Evolutionary conservation across 805 yeast genomes (phyloP), one percentile per base, ranked within the genome.

Genomic region (Ogataea parapolymorpha): DNA sequence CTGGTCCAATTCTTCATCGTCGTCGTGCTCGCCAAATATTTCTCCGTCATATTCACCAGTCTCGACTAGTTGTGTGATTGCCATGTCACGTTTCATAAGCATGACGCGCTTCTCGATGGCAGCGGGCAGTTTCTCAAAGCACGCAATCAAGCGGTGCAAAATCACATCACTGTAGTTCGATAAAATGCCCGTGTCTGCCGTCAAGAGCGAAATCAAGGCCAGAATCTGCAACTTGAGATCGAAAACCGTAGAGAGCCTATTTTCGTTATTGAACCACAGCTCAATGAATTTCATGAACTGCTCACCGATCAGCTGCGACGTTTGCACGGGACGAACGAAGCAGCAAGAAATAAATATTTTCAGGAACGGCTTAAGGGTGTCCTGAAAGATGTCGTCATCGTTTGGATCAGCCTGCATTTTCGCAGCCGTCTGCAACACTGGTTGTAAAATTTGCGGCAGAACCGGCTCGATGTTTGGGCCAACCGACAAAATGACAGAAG

Each of bases 201-300:
- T 53, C 13, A 73, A 46, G 14, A 74, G 53, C 2, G 74, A 51
- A 28, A 72, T 60, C 32, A 73, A 55, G 0, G 77, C 70, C 53
- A 77, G 56, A 5, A 73, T 70, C 56, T 77, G 79, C 32, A 76
- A 58, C 50, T 76, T 77, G 46, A 78, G 66, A 20, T 79, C 81
- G 48, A 74, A 75, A 15, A 75, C 80, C 44, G 80, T 75, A 41
- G 66, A 71, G 58, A 74, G 67, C 44, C 44, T 30, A 8, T 65
- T 71, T 16, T 72, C 64, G 48, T 70, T 63, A 43, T 68, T 65
- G 45, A 75, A 65, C 80, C 80, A 75, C 46, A 73, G 58, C 44
- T 70, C 66, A 54, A 66, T 64, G 45, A 73, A 70, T 23, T 61
- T 54, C 25, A 61, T 45, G 3, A 71, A 60, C 38, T 66, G 63